Percentiles rank a stretch among this genome's conserved stretches.
Conservation (phyloP, 2,329 filamentous ascomycete species). For the Trichophyton mentagrophytes region DNA sequence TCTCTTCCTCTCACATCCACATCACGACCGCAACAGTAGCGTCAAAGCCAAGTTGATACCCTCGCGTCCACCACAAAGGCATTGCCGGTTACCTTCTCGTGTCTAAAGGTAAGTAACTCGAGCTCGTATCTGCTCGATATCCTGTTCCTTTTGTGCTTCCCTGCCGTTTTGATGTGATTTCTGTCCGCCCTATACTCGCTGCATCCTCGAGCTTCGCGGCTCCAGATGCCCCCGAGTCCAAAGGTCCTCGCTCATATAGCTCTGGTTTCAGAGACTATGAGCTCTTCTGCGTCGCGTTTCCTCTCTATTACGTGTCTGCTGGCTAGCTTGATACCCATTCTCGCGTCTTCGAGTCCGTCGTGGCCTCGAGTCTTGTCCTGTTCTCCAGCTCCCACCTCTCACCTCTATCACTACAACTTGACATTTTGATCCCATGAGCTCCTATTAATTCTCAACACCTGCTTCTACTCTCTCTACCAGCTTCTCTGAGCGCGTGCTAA, state of each 20-base stretch:
- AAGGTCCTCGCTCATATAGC: neutral
- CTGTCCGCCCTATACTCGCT: neutral
- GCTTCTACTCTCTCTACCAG: neutral
- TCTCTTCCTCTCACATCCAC: constrained; percentile 4
- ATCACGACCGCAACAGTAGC: neutral
- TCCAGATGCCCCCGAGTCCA: neutral
- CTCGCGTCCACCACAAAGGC: neutral
- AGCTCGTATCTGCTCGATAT: neutral
- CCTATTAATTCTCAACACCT: neutral
- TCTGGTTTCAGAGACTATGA: neutral
- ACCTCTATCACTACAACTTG: neutral
- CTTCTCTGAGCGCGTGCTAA: neutral
- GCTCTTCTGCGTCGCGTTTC: neutral
- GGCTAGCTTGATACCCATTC: neutral
- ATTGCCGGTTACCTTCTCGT: neutral
- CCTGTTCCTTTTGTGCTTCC: neutral
- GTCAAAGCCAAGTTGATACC: neutral
- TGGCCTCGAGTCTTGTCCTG: neutral
- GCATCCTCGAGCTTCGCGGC: neutral
- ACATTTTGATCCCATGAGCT: neutral
- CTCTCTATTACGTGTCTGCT: neutral
- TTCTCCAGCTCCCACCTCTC: neutral
- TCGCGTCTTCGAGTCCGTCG: neutral
- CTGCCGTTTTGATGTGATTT: neutral
- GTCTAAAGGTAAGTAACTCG: neutral